phyloP scores from a whole-genome alignment of 2,329 filamentous ascomycete species.

The Ascocoryne sarcoides region DNA sequence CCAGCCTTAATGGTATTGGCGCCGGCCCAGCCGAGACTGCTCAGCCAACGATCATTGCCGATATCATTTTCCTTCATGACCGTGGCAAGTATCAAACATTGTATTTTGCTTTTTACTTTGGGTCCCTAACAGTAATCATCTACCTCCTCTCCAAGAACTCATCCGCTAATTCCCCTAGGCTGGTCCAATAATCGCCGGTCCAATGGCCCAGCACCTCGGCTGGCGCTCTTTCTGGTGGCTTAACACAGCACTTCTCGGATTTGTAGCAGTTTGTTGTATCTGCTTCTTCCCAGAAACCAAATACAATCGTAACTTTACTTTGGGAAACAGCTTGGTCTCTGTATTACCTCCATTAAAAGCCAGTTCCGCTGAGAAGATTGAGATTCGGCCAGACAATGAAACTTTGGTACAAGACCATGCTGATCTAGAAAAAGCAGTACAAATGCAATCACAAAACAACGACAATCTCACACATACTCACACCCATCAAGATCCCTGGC shows the following conservation, averaged over 20 bases:
- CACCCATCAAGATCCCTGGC: constrained; percentile 41
- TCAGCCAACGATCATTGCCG: constrained; percentile 54
- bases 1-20: constrained; percentile 48
- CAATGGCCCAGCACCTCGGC: constrained; percentile 49
- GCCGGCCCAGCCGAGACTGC: constrained; percentile 55
- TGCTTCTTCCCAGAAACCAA: constrained; percentile 57
- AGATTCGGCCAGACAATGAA: constrained; percentile 8
- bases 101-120: constrained; percentile 56
- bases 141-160: constrained; percentile 3
- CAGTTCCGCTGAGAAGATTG: constrained; percentile 14
- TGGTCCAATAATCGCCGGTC: constrained; percentile 48
- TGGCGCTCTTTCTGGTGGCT: constrained; percentile 61
- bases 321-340: constrained; percentile 5
- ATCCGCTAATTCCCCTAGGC: constrained; percentile 27
- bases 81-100: constrained; percentile 44
- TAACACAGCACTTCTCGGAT: constrained; percentile 45
- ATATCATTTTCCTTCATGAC: constrained; percentile 57
- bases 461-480: constrained; percentile 27
- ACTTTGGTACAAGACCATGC: constrained; percentile 9
- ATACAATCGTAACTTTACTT: constrained; percentile 37
- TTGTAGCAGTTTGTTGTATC: constrained; percentile 42
- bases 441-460: constrained; percentile 9
- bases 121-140: constrained; percentile 44
- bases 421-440: constrained; percentile 12
- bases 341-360: constrained; percentile 11